Conservation (phyloP, 257 asterid genomes). For the Solanum lycopersicoides region DNA sequence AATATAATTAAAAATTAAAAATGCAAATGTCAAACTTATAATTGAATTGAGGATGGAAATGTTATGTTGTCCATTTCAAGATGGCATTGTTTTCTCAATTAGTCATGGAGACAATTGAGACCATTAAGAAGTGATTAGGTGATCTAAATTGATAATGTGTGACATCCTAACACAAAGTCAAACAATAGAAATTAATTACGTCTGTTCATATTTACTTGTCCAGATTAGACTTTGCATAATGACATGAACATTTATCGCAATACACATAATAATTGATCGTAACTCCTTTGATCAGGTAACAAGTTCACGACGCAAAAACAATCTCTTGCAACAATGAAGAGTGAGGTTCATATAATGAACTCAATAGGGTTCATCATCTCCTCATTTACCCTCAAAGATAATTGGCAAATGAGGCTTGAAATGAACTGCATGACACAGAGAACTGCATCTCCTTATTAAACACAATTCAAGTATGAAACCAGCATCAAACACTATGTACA, state of each 20-base stretch:
- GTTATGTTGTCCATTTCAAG: neutral
- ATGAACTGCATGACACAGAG: neutral
- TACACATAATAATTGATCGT: neutral
- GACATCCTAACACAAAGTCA: neutral
- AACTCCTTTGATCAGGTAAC: neutral
- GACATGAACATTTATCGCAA: neutral
- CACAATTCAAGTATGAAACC: neutral
- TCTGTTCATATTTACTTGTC: neutral
- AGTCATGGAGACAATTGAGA: neutral
- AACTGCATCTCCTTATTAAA: neutral
- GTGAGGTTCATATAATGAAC: neutral
- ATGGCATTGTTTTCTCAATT: neutral
- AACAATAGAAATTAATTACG: neutral
- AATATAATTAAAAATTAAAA: neutral
- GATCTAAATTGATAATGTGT: neutral
- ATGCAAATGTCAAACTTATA: neutral
- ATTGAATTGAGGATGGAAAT: neutral
- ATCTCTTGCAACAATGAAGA: neutral
- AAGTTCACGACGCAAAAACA: neutral
- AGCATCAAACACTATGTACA: neutral
- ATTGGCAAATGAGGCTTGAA: neutral
- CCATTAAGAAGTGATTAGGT: neutral
- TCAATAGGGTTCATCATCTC: neutral
- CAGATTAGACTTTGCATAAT: fast-evolving
- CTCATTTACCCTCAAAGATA: neutral